Base-by-base conservation (phyloP, 371 early-diverging fungal species). In the Entomophthora muscae region DNA sequence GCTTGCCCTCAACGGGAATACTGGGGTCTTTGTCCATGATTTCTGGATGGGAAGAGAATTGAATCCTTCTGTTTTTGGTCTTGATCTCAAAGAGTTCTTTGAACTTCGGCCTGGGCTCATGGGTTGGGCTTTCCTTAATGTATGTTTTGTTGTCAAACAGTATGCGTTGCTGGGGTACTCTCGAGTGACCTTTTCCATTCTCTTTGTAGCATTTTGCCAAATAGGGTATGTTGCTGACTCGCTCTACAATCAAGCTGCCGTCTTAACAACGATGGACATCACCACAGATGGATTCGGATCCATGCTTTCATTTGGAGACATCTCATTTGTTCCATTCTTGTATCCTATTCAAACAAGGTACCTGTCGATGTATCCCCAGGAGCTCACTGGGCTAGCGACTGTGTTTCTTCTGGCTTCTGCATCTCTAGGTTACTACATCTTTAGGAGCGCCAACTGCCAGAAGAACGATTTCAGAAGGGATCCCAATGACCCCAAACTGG, bases 201-300 rank as follows among this genome's bases (percentile, higher is more conserved):
- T 79, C 52, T 72, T 89, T 17, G 88, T 89, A 7, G 66, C 80
- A 2, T 64, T 80, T 29, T 88, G 89, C 66, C 89, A 95, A 72
- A 78, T 72, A 10, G 83, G 80, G 70, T 96, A 96, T 71, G 82
- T 89, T 26, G 57, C 89, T 29, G 97, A 96, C 68, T 83, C 93
- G 1, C 71, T 92, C 21, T 81, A 80, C 73, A 82, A 84, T 68
- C 90, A 85, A 64, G 73, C 66, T 13, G 54, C 87, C 13, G 86
- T 96, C 26, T 67, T 95, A 70, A 92, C 95, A 1, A 95, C 95
- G 21, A 93, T 93, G 93, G 97, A 95, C 65, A 88, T 92, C 58
- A 88, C 85, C 3, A 85, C 79, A 0, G 97, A 95, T 65, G 95
- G 97, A 0, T 94, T 96, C 72, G 97, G 97, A 12, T 91, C 80